These are phyloP conservation scores for Elsinoe batatas DNA, from an alignment of 2,329 filamentous ascomycete genomes.

Conservation along the genomic window DNA sequence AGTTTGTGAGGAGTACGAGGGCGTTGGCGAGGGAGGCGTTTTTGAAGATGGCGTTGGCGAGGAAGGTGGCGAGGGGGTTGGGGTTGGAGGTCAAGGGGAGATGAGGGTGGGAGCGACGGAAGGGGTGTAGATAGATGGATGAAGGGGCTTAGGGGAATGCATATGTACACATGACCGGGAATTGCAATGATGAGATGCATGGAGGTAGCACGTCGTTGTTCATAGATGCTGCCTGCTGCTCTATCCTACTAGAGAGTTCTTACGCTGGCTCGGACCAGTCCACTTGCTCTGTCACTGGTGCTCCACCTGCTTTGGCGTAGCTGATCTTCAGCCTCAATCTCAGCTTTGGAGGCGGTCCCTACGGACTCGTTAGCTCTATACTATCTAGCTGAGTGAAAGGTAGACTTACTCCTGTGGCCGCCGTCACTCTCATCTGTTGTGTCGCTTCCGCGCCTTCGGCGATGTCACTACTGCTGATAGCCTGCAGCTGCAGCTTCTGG, in stretches of 20 bases:
- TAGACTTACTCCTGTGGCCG: slow-evolving; percentile 75
- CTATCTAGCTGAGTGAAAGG: not conserved
- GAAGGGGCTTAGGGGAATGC: not conserved
- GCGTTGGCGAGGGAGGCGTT: slow-evolving; percentile 70
- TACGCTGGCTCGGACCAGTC: slow-evolving; percentile 78
- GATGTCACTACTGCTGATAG: slow-evolving; percentile 73
- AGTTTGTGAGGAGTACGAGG: slow-evolving; percentile 66
- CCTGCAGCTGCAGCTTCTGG: slow-evolving; percentile 85
- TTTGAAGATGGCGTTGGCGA: slow-evolving; percentile 68
- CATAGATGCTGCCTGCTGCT: not conserved
- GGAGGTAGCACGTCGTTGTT: not conserved
- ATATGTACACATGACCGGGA: no score
- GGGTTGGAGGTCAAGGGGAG: slow-evolving; percentile 41
- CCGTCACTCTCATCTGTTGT: slow-evolving; percentile 79
- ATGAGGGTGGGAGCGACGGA: not conserved
- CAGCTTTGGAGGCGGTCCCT: slow-evolving; percentile 62
- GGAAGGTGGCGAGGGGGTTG: slow-evolving; percentile 69
- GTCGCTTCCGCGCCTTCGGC: slow-evolving; percentile 71
- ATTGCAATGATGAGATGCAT: not conserved
- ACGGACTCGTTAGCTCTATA: slow-evolving; percentile 14
- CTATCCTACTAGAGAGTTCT: slow-evolving; percentile 3
- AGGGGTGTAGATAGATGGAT: not conserved
- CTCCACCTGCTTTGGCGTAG: slow-evolving; percentile 61
- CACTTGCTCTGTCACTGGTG: slow-evolving; percentile 77
- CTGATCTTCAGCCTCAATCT: slow-evolving; percentile 77